Evolutionary conservation across 1,284 basidiomycete genomes (phyloP), one percentile per base, ranked within the genome.

Genomic region (Cutaneotrichosporon mucoides): DNA sequence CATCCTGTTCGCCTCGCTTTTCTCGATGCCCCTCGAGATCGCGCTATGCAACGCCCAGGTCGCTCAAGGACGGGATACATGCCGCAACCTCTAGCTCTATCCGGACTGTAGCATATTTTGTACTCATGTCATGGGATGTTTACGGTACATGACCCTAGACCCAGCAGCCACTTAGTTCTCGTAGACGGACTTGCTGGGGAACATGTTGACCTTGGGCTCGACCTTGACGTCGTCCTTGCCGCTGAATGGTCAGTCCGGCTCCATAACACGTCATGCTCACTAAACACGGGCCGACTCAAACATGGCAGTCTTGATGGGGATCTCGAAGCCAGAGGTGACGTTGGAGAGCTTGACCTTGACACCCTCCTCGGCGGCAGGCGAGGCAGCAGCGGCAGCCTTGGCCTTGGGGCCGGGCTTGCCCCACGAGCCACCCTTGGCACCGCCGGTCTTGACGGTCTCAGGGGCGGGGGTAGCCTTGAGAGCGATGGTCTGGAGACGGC

Each of bases 1-100:
- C 0, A 92, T 94, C 61, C 77, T 94, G 15, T 73, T 88, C 45
- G 92, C 91, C 1, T 84, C 87, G 13, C 71, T 93, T 12, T 77
- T 92, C 15, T 86, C 90, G 0, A 87, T 94, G 64, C 92, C 92
- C 16, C 87, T 88, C n/a, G 91, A 94, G 76, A 70, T 92, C 1
- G 82, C 81, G 59, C 81, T 94, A 24, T 94, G 91, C 70, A 84
- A 81, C 61, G 81, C 84, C 5, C 91, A 94, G 73, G 84, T 88
- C 0, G 78, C 80, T 45, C 81, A 87, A 64, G 90, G 89, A 16
- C 88, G 88, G 77, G 73, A 80, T 67, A 76, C 90, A 4, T 94
- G 91, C 73, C 82, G 84, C 71, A 84, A 84, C 9, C 71, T 92
- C 55, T 92, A 65, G 24, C 24, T 24, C 24, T 24, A 40, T 40